These are phyloP conservation scores for Colletotrichum ledebouriae DNA, from an alignment of 2,329 filamentous ascomycete genomes.

Conservation along the genomic window DNA sequence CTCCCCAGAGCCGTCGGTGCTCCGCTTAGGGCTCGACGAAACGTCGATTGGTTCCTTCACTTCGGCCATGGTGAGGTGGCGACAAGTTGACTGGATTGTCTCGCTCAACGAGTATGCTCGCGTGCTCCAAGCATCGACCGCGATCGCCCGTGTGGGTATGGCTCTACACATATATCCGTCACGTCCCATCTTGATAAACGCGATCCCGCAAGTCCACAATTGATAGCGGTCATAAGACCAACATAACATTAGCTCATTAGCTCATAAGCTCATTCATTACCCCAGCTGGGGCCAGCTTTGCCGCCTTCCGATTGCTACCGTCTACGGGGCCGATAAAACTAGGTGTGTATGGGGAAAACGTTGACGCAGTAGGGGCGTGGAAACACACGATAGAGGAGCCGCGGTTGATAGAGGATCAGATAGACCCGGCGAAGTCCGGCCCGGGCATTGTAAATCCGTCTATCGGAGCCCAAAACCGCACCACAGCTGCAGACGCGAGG, in stretches of 20 bases:
- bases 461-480: constrained; percentile 19
- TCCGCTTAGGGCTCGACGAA: constrained; percentile 33
- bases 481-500: not conserved
- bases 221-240: constrained; percentile 35
- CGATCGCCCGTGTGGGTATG: constrained; percentile 13
- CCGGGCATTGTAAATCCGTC: constrained; percentile 16
- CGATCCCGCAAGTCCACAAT: constrained; percentile 34
- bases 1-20: constrained; percentile 32
- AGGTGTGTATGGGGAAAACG: not conserved
- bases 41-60: constrained; percentile 26
- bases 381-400: constrained; percentile 19
- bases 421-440: constrained; percentile 36
- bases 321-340: constrained; percentile 21
- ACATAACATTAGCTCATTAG: constrained; percentile 6
- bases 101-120: constrained; percentile 3
- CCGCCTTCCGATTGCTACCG: constrained; percentile 14
- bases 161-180: constrained; percentile 31
- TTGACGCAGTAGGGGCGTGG: not conserved
- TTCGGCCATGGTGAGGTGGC: constrained; percentile 25
- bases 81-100: not conserved
- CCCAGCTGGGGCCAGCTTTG: constrained; percentile 23
- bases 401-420: constrained; percentile 24
- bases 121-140: constrained; percentile 7
- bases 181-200: not conserved
- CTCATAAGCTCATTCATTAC: constrained; percentile 3